Conservation (phyloP, 495 filamentous ascomycete genomes). For the Tricharina praecox region DNA sequence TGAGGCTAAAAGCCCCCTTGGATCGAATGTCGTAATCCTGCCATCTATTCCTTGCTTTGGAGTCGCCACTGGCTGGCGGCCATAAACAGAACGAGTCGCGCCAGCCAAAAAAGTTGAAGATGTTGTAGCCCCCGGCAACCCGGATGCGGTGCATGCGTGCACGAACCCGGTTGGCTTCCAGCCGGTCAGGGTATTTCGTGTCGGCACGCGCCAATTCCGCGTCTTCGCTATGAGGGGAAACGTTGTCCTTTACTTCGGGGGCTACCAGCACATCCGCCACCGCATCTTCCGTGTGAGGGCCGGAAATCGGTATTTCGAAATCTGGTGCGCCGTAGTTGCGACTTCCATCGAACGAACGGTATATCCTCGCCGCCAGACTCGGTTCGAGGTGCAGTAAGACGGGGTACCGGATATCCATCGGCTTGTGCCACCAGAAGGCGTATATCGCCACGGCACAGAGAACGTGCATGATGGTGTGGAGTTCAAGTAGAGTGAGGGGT, state of each 20-base stretch:
- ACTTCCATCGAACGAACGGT: not conserved
- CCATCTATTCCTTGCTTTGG: not conserved
- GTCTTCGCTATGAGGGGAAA: not conserved
- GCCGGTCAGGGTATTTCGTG: too few species aligned
- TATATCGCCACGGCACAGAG: conserved; percentile 17
- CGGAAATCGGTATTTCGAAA: not conserved
- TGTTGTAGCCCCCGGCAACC: too few species aligned
- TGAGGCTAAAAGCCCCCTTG: not conserved
- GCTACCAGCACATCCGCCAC: not conserved
- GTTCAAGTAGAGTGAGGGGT: conserved; percentile 27
- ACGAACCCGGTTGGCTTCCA: too few species aligned
- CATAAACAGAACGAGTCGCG: not conserved
- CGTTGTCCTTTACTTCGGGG: not conserved
- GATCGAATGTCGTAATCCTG: not conserved
- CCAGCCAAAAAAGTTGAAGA: too few species aligned
- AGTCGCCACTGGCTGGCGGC: not conserved
- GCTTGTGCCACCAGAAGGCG: conserved; percentile 25
- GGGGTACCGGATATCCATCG: conserved; percentile 7
- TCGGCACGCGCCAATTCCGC: not conserved
- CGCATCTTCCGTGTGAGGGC: not conserved
- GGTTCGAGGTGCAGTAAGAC: not conserved
- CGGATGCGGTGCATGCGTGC: too few species aligned
- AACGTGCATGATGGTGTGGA: conserved; percentile 30
- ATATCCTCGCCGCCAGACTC: not conserved
- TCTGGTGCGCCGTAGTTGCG: not conserved